Evolutionary conservation across 495 filamentous ascomycete genomes (phyloP).

Genomic region (Penicillium daleae): DNA sequence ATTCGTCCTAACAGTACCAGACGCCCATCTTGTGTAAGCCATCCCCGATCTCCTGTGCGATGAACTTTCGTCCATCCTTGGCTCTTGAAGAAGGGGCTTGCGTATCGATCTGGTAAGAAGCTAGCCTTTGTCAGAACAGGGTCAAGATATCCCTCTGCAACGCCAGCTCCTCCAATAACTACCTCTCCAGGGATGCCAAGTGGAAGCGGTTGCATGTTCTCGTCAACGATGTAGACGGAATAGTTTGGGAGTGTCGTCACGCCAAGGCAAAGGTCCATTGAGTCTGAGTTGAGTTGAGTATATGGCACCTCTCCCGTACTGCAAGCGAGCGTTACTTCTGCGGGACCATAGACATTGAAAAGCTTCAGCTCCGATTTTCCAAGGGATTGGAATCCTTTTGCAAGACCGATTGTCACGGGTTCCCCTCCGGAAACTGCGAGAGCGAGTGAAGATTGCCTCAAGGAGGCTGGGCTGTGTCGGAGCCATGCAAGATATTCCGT

Average conservation of each 20-base stretch:
- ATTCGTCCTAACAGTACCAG: constrained; percentile 43
- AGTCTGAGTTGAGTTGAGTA: not conserved
- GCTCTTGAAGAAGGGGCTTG: constrained; percentile 18
- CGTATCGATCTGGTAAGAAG: constrained; percentile 42
- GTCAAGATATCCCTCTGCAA: constrained; percentile 47
- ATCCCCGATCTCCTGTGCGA: constrained; percentile 32
- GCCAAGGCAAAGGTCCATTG: not conserved
- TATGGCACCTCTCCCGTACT: constrained; percentile 23
- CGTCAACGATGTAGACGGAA: constrained; percentile 52
- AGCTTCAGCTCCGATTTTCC: constrained; percentile 24
- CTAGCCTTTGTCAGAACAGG: constrained; percentile 34
- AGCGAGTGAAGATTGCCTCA: constrained; percentile 9
- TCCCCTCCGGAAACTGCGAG: constrained; percentile 28
- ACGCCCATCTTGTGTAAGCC: constrained; percentile 33
- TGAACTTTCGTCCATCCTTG: constrained; percentile 36
- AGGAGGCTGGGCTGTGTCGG: constrained; percentile 25
- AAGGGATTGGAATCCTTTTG: constrained; percentile 27
- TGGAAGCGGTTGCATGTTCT: constrained; percentile 41
- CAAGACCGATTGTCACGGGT: constrained; percentile 17
- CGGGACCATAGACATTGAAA: constrained; percentile 40
- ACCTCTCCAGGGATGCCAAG: constrained; percentile 52
- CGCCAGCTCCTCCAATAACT: constrained; percentile 44
- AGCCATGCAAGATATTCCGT: constrained; percentile 47
- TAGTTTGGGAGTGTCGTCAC: constrained; percentile 48
- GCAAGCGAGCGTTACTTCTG: constrained; percentile 34